Conservation (phyloP, 176 grass and related monocot species). For the Areca catechu region DNA sequence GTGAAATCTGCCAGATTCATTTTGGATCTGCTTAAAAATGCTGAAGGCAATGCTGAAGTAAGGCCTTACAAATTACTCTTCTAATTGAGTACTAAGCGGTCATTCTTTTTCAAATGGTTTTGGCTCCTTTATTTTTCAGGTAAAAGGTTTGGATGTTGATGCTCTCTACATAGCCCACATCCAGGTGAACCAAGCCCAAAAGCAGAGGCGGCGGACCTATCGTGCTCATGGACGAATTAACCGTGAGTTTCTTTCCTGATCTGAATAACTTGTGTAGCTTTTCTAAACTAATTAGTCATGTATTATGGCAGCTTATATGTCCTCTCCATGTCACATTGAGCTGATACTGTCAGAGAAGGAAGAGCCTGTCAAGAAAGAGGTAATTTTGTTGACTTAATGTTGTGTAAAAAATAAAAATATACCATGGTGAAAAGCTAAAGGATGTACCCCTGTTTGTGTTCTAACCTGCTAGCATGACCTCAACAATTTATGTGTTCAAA, state of each 20-base stretch:
- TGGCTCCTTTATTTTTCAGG: slow-evolving; percentile 12
- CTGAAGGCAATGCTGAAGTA: slow-evolving; percentile 61
- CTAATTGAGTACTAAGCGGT: not conserved
- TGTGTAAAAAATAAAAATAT: slow-evolving; percentile 3
- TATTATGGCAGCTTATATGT: slow-evolving; percentile 7
- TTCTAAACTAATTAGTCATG: not conserved
- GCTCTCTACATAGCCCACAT: slow-evolving; percentile 62
- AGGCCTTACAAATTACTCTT: no score
- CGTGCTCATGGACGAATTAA: slow-evolving; percentile 72
- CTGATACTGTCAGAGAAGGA: slow-evolving; percentile 15
- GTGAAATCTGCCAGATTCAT: slow-evolving; percentile 68
- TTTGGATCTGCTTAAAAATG: slow-evolving; percentile 81
- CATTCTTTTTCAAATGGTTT: not conserved
- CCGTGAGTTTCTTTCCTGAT: slow-evolving; percentile 23
- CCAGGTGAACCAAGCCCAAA: slow-evolving; percentile 75
- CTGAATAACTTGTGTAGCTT: not conserved
- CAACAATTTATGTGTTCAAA: no score
- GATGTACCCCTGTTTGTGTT: not conserved
- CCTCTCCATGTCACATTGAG: slow-evolving; percentile 17
- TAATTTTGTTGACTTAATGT: not conserved
- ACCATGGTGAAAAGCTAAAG: not conserved
- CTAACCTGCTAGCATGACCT: not conserved
- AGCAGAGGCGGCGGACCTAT: slow-evolving; percentile 53
- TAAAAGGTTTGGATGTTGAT: slow-evolving; percentile 76
- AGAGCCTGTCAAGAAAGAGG: slow-evolving; percentile 17